Percentiles rank a stretch among this genome's conserved stretches.
Conservation (phyloP, 2,329 filamentous ascomycete species). For the Claviceps spartinae region DNA sequence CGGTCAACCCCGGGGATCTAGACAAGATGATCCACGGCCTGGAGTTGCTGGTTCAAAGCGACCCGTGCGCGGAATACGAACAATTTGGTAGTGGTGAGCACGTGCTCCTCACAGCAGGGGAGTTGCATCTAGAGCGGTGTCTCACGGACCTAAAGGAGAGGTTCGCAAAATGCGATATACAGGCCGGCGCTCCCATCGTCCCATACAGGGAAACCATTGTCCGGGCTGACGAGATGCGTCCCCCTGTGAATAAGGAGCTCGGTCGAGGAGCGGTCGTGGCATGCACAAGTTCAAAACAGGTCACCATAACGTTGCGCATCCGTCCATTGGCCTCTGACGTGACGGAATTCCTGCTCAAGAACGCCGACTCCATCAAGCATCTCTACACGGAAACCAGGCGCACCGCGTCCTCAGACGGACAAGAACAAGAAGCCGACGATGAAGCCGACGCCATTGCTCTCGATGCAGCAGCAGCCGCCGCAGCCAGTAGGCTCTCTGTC, state of each 20-base stretch:
- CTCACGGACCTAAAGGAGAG: conserved; percentile 84
- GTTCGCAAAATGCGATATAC: conserved; percentile 88
- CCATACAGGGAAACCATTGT: conserved; percentile 92
- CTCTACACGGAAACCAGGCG: conserved; percentile 57
- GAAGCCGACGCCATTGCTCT: conserved; percentile 30
- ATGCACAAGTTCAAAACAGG: conserved; percentile 72
- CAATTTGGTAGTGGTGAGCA: conserved; percentile 88
- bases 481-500: conserved; percentile 49
- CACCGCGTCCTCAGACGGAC: conserved; percentile 17
- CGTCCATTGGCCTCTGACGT: conserved; percentile 64
- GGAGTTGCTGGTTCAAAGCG: conserved; percentile 78
- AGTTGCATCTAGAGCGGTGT: conserved; percentile 86
- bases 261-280: conserved; percentile 69
- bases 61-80: conserved; percentile 92
- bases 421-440: conserved; percentile 11
- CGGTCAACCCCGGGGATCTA: conserved; percentile 75
- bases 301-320: conserved; percentile 63
- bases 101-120: conserved; percentile 84
- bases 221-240: conserved; percentile 78
- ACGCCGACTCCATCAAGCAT: conserved; percentile 63
- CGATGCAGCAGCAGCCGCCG: conserved; percentile 43
- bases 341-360: conserved; percentile 75
- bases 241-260: conserved; percentile 71
- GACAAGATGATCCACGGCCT: conserved; percentile 91
- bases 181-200: conserved; percentile 86